Evolutionary conservation across 2,329 filamentous ascomycete genomes (phyloP), one percentile per base, ranked within the genome.

Genomic region (Trichoderma asperellum): DNA sequence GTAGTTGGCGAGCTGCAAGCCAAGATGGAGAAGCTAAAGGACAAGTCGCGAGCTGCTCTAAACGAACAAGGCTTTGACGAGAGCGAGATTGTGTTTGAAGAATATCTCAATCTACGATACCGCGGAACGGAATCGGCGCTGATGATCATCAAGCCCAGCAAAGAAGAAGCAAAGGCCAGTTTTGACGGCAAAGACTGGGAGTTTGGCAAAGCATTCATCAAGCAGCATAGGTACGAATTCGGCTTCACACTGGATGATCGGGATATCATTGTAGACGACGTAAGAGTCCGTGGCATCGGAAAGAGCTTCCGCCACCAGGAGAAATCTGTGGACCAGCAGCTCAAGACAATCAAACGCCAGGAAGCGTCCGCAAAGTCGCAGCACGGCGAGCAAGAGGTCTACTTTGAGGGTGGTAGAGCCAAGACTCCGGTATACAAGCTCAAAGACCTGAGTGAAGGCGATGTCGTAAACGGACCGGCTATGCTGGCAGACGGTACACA

Each of bases 31-130:
- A 90, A 92, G 58, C 84, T 97, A 47, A 95, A 92, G 80, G 84
- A 87, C n/a, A 93, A 91, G 76, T 94, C 93, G 0, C 86, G 83
- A 0, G 81, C 84, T 21, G 87, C 88, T 0, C 82, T 97, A 5
- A 83, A 84, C 27, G 90, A 91, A 2, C 94, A 97, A 79, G 94
- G 94, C 0, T 97, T 97, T 76, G 83, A 85, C 1, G 87, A 92
- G 55, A 81, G 87, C 5, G 88, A 92, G 37, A 92, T 97, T 29
- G 85, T 89, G 0, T 97, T 95, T 75, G 94, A 97, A 77, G 92
- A 97, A 77, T 97, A 97, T 76, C 87, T 98, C 68, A 97, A 97
- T 77, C 94, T 97, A 90, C 86, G 94, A 69, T 97, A 97, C 76
- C 88, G 93, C 43, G 94, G 94, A 12, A 97, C 94, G 0, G 94